phyloP scores from a whole-genome alignment of 2,329 filamentous ascomycete species.

The Fusarium sp. region DNA sequence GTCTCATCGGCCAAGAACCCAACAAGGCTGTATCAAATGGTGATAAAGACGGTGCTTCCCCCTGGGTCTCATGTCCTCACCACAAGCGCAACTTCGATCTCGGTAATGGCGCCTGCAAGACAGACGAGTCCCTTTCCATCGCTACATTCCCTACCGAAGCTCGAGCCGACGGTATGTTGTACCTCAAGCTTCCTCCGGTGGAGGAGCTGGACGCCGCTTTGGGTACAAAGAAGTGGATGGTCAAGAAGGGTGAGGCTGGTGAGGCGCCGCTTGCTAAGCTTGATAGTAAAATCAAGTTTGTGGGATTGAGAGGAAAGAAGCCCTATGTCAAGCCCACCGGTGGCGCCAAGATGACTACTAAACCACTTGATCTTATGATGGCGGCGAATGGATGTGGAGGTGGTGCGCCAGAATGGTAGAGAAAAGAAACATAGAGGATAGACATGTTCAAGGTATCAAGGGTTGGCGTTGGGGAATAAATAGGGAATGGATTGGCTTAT shows the following conservation, averaged over 20 bases:
- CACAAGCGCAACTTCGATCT: constrained; percentile 93
- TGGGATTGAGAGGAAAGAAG: constrained; percentile 59
- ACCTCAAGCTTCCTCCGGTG: constrained; percentile 82
- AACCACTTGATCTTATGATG: constrained; percentile 54
- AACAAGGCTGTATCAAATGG: constrained; percentile 44
- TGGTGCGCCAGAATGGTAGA: constrained; percentile 61
- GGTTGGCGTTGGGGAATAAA: constrained; percentile 17
- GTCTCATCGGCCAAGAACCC: constrained; percentile 78
- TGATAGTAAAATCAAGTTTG: constrained; percentile 60
- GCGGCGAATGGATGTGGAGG: constrained; percentile 56
- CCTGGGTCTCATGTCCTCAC: constrained; percentile 89
- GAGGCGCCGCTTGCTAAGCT: constrained; percentile 57
- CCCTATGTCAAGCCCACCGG: constrained; percentile 53
- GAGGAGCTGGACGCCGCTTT: constrained; percentile 84
- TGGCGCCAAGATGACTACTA: constrained; percentile 51
- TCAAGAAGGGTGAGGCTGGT: constrained; percentile 75
- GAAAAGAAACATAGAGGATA: neutral
- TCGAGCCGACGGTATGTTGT: constrained; percentile 79
- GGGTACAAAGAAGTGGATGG: constrained; percentile 82
- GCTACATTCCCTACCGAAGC: constrained; percentile 85
- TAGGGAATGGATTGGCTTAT: neutral
- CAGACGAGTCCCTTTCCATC: constrained; percentile 80
- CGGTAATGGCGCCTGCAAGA: constrained; percentile 77
- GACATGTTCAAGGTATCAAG: neutral
- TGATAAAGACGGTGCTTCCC: constrained; percentile 47